Conservation (phyloP, 129 eudicot species). For the Escallonia rubra region DNA sequence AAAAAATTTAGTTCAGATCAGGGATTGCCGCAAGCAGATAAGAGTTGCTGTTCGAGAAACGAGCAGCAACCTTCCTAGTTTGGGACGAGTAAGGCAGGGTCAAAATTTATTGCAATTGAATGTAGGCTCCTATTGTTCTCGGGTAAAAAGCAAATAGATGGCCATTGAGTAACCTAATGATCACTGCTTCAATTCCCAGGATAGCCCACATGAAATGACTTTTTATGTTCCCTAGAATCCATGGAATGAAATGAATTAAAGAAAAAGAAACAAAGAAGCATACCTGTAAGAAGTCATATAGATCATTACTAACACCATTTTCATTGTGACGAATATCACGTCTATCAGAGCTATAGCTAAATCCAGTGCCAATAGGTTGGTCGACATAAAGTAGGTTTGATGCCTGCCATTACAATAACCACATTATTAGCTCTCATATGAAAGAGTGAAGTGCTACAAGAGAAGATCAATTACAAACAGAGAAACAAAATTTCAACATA, state of each 20-base stretch:
- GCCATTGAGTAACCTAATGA: too few relatives aligned
- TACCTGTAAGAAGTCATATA: constrained; percentile 92
- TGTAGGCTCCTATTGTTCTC: too few relatives aligned
- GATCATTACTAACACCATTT: constrained; percentile 69
- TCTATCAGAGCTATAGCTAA: constrained; percentile 73
- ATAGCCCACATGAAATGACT: neutral
- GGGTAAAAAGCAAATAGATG: too few relatives aligned
- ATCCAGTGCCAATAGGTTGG: constrained; percentile 90
- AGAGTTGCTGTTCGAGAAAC: too few relatives aligned
- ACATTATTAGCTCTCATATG: neutral
- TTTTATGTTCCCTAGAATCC: neutral
- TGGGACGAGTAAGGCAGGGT: too few relatives aligned
- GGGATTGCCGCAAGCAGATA: too few relatives aligned
- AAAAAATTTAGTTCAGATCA: too few relatives aligned
- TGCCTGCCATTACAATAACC: constrained; percentile 44
- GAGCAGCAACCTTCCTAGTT: too few relatives aligned
- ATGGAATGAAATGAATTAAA: neutral
- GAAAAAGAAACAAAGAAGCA: constrained; percentile 9
- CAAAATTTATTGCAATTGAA: too few relatives aligned
- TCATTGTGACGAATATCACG: constrained; percentile 78
- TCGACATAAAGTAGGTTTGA: constrained; percentile 81
- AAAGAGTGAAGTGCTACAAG: neutral
- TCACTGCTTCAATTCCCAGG: neutral
- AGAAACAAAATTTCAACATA: neutral
- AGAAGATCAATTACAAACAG: neutral